Conservation (phyloP, 2,329 filamentous ascomycete species). For the Aspergillus udagawae region DNA sequence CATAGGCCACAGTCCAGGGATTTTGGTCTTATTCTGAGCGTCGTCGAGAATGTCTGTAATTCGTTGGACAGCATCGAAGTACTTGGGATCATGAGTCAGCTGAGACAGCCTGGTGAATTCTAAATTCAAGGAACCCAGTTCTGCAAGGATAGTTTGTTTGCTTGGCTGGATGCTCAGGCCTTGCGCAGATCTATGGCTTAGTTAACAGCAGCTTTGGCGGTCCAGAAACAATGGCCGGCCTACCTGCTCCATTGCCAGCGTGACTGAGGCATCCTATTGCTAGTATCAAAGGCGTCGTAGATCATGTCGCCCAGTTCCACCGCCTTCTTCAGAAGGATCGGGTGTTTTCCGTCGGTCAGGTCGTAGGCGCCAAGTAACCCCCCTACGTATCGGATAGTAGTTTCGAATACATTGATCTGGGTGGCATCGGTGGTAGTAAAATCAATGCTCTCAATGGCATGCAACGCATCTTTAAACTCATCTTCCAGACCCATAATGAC, state of each 20-base stretch:
- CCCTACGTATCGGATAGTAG: slow-evolving; percentile 85
- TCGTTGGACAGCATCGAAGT: slow-evolving; percentile 83
- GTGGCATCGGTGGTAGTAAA: slow-evolving; percentile 67
- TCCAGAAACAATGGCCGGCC: slow-evolving; percentile 8
- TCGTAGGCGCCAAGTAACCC: slow-evolving; percentile 84
- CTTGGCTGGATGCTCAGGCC: slow-evolving; percentile 42
- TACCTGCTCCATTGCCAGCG: slow-evolving; percentile 74
- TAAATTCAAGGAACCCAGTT: slow-evolving; percentile 76
- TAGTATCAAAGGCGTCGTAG: slow-evolving; percentile 82
- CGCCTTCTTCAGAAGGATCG: slow-evolving; percentile 70
- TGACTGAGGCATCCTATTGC: slow-evolving; percentile 84
- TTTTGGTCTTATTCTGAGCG: slow-evolving; percentile 64
- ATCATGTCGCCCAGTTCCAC: slow-evolving; percentile 77
- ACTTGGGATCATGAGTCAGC: slow-evolving; percentile 73
- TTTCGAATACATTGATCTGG: slow-evolving; percentile 85
- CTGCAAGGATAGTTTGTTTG: slow-evolving; percentile 63
- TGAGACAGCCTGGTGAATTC: slow-evolving; percentile 89
- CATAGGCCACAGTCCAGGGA: slow-evolving; percentile 79
- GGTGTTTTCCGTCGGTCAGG: slow-evolving; percentile 68
- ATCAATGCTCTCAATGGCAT: slow-evolving; percentile 68
- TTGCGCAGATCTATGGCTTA: slow-evolving; percentile 22
- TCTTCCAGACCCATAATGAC: slow-evolving; percentile 77
- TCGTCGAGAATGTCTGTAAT: slow-evolving; percentile 75
- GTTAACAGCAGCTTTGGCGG: slow-evolving; percentile 2
- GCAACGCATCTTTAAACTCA: slow-evolving; percentile 75